Base-by-base conservation (phyloP, 768 basidiomycete species). In the Xerocomus potaroensis region DNA sequence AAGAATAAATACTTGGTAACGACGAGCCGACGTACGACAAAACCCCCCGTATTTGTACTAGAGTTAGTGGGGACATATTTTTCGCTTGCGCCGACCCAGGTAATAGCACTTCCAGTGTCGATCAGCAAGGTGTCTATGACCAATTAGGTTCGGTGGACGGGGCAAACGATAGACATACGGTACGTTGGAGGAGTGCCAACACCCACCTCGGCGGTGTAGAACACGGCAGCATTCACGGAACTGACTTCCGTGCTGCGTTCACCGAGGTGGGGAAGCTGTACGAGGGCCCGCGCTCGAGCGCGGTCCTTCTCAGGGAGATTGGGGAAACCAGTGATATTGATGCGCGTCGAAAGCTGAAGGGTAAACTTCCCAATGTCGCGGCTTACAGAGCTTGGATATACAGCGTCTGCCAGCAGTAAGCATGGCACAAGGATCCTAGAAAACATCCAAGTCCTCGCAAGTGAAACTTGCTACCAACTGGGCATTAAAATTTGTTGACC, bases 41-140 rank as follows among this genome's bases (percentile, higher is more conserved):
- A 22, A 5, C 33, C 38, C 3, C 58, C 61, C 16, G 61, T 64
- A 42, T 52, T 27, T 9, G 38, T 14, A 21, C 61, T 59, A 4
- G 50, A 49, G 26, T 21, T 53, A 3, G 62, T 59, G 7, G 45
- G 43, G 9, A 33, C 19, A 31, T 65, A 68, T 31, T 27, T 12
- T 0, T 43, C 38, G 16, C 22, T 45, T 14, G 65, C 63, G 41
- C 66, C 66, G 9, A 68, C 29, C 63, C 65, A 68, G 2, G 67
- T 68, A 23, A 58, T 60, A 3, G 63, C 51, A 41, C 66, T 69
- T 39, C 66, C 66, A 2, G 67, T 68, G 36, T 68, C 66, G 12
- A 68, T 43, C 5, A 67, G 19, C 15, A 68, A 54, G 7, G 52
- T 52, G 34, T 55, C 69, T 69, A 24, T 7, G 18, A 32, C 21